A percentile compares a stretch with the other conserved stretches of the same genome.
These are phyloP conservation scores for Neoboletus subvelutipes DNA, from an alignment of 768 basidiomycete species.

Conservation along the genomic window DNA sequence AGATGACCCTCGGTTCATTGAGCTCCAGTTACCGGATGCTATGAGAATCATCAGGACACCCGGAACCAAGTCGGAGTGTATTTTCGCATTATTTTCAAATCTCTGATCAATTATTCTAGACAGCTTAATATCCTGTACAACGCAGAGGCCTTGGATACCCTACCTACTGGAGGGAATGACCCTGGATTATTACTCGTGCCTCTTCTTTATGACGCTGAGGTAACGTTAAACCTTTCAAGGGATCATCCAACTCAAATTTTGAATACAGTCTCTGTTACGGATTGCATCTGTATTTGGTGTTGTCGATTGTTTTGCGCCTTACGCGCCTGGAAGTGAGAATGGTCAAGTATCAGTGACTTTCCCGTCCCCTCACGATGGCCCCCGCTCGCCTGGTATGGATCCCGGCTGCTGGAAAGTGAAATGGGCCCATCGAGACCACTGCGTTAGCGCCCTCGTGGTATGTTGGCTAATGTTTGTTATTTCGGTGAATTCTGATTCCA, in stretches of 20 bases:
- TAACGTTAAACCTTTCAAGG: conserved; percentile 26
- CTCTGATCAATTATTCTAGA: conserved; percentile 22
- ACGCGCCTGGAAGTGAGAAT: conserved; percentile 20
- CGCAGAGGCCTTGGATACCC: conserved; percentile 44
- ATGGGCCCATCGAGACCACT: conserved; percentile 76
- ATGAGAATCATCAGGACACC: conserved; percentile 60
- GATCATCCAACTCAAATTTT: conserved; percentile 6
- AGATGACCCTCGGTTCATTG: conserved; percentile 32
- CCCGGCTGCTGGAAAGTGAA: conserved; percentile 71
- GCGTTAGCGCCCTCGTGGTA: conserved; percentile 70
- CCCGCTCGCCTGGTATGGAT: conserved; percentile 58
- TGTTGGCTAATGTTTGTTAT: conserved; percentile 12
- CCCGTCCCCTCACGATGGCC: conserved; percentile 56
- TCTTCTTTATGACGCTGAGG: conserved; percentile 59
- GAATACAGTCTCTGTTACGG: conserved; percentile 46
- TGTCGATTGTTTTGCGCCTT: conserved; percentile 54
- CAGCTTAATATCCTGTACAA: conserved; percentile 53
- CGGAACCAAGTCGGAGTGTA: conserved; percentile 48
- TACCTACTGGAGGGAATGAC: conserved; percentile 12
- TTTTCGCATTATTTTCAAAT: background rate
- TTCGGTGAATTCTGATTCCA: conserved; percentile 1
- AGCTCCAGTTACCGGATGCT: conserved; percentile 52
- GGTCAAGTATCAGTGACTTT: conserved; percentile 18
- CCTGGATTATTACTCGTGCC: conserved; percentile 51
- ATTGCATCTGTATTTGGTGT: conserved; percentile 62